phyloP scores from a whole-genome alignment of 176 grass and related monocot genomes.

The Avena atlantica region DNA sequence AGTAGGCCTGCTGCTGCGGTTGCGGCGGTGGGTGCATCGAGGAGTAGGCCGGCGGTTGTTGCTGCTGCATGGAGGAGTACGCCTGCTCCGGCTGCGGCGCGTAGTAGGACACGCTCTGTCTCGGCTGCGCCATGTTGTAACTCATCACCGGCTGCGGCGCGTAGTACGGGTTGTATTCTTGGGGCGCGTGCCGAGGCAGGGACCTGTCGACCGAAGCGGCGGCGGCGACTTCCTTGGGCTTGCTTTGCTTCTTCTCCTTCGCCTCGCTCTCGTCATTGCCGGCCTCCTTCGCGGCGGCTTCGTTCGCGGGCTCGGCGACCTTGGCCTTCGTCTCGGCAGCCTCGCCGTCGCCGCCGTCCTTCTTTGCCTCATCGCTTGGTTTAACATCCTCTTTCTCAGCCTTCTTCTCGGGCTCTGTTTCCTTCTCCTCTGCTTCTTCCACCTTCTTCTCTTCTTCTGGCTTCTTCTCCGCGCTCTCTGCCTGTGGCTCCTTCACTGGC shows the following conservation, averaged over 20 bases:
- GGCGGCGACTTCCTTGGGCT: constrained; percentile 23
- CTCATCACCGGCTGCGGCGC: constrained; percentile 66
- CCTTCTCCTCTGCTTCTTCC: constrained; percentile 46
- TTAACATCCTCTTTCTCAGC: constrained; percentile 25
- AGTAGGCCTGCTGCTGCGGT: neutral
- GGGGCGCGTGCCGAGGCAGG: constrained; percentile 28
- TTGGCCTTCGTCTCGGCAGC: constrained; percentile 46
- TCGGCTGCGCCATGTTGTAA: constrained; percentile 67
- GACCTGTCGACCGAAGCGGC: constrained; percentile 32
- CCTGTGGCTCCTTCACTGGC: constrained; percentile 34
- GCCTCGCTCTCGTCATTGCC: constrained; percentile 23
- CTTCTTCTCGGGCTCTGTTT: constrained; percentile 21
- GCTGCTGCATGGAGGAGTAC: constrained; percentile 43
- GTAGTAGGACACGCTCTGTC: constrained; percentile 63
- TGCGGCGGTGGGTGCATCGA: constrained; percentile 4
- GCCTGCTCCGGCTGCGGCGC: constrained; percentile 45
- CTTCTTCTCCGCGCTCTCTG: constrained; percentile 43
- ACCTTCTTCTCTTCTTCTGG: constrained; percentile 46
- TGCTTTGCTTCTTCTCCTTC: constrained; percentile 34
- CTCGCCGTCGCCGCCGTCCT: constrained; percentile 32
- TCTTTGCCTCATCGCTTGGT: constrained; percentile 44
- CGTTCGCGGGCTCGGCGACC: constrained; percentile 31
- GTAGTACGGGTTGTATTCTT: constrained; percentile 35
- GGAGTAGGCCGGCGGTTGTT: constrained; percentile 8
- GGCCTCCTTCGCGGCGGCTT: constrained; percentile 39